phyloP scores from a whole-genome alignment of 2,329 filamentous ascomycete genomes.

The Decorospora gaudefroyi region DNA sequence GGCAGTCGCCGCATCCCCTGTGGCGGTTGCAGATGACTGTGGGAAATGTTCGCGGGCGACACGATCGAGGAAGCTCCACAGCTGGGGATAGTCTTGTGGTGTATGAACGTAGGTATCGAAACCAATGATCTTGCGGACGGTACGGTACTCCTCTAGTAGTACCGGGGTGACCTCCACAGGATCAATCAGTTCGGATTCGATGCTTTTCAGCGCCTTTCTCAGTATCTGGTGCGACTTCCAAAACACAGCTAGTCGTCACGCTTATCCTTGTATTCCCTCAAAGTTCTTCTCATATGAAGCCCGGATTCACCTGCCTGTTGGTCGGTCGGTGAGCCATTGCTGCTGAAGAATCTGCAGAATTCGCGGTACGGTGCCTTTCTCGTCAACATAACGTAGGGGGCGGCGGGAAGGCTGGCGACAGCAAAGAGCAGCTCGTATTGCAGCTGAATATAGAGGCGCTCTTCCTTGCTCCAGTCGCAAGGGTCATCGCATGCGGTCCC shows the following conservation, averaged over 20 bases:
- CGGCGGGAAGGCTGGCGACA: not conserved
- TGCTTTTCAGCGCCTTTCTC: not conserved
- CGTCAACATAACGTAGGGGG: not conserved
- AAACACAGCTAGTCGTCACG: too few relatives aligned
- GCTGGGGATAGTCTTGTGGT: not conserved
- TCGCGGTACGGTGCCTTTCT: not conserved
- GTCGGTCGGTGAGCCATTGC: not conserved
- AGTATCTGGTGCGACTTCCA: fast-evolving
- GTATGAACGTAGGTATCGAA: not conserved
- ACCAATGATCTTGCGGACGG: not conserved
- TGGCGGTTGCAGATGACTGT: too few relatives aligned
- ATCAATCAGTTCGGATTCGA: not conserved
- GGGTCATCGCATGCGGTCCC: too few relatives aligned
- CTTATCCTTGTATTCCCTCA: too few relatives aligned
- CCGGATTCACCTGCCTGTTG: too few relatives aligned
- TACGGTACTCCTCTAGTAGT: not conserved
- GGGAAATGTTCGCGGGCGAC: not conserved
- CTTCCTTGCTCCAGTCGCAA: not conserved
- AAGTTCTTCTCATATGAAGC: too few relatives aligned
- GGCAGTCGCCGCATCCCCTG: too few relatives aligned
- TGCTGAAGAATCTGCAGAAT: not conserved
- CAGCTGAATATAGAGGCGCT: not conserved
- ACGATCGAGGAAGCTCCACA: not conserved
- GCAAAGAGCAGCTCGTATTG: not conserved
- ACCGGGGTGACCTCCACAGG: not conserved